These are phyloP conservation scores for Alternaria viburni DNA, from an alignment of 2,329 filamentous ascomycete species.

Conservation along the genomic window DNA sequence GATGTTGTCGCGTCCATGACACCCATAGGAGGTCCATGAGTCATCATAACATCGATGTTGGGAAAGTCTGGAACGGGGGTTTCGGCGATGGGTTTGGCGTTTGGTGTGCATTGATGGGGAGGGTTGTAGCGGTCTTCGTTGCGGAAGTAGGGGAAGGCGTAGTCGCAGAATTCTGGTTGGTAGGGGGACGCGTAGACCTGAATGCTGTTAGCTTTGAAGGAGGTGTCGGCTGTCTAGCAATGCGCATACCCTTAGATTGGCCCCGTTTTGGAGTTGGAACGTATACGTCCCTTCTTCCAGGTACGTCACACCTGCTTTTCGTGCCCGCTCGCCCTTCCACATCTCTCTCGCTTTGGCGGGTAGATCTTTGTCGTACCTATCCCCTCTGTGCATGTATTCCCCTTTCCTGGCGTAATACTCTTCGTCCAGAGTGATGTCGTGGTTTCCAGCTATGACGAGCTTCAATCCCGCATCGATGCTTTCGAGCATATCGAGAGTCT, in stretches of 20 bases:
- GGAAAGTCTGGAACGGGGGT: constrained; percentile 54
- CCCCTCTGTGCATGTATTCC: constrained; percentile 29
- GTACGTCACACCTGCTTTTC: constrained; percentile 57
- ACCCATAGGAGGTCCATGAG: constrained; percentile 64
- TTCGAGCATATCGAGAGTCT: constrained; percentile 56
- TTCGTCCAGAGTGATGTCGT: constrained; percentile 61
- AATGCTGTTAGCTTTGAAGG: background rate
- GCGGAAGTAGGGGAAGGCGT: constrained; percentile 62
- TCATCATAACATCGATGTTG: constrained; percentile 63
- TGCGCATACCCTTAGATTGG: constrained; percentile 50
- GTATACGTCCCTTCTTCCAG: constrained; percentile 61
- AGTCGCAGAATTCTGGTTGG: constrained; percentile 62
- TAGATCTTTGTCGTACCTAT: constrained; percentile 25
- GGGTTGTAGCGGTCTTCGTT: constrained; percentile 61
- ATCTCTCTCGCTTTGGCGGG: constrained; percentile 50
- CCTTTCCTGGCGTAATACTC: constrained; percentile 52
- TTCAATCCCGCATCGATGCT: constrained; percentile 62
- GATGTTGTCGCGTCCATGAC: constrained; percentile 55
- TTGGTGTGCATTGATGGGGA: constrained; percentile 31
- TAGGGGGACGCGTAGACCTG: constrained; percentile 61
- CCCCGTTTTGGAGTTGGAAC: constrained; percentile 58
- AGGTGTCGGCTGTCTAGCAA: too few species aligned
- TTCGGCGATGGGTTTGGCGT: constrained; percentile 35
- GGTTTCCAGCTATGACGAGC: constrained; percentile 68
- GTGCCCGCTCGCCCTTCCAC: constrained; percentile 55